Evolutionary conservation across 495 filamentous ascomycete species (phyloP), one percentile per base, ranked within the genome.

Genomic region (Xylaria longipes): DNA sequence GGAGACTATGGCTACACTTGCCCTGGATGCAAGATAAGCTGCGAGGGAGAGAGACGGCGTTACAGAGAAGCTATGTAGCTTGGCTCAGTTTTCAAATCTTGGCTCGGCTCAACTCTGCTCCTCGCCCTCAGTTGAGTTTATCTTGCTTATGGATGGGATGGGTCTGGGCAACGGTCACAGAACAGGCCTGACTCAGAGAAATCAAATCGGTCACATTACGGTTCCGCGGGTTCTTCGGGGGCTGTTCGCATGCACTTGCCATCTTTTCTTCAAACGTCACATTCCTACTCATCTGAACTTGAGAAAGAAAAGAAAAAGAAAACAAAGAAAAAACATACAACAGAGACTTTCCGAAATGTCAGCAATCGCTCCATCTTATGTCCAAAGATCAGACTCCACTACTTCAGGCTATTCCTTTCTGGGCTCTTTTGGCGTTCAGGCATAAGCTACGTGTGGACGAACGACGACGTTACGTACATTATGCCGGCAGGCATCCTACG

Each of bases 1-100:
- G 73, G 66, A 11, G 71, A 60, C 54, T 43, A 80, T 22, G 82
- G 80, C 12, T 88, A 77, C 72, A 69, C 76, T 3, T 87, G 86
- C 71, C 57, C 75, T 8, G 67, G 69, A 7, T 88, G 86, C 75
- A 82, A 79, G 20, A 77, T 50, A 14, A 52, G 65, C 27, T 87
- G 84, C 72, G 82, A 84, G 70, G 31, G 52, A 2, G 82, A 82
- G 33, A 58, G 69, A 35, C 57, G 39, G n/a, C 22, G 31, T 20
- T 41, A 37, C 39, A 70, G 54, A 33, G 12, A 1, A 37, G 20
- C 57, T 4, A 37, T 2, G 17, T 37, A 60, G 37, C 35, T 37
- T 43, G 35, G 14, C 37, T 63, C 29, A 14, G 60, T 22, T 35
- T 43, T 5, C n/a, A 29, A 25, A 25, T n/a, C 60, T 27, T 43